A percentile compares a stretch with the other conserved stretches of the same genome.
These are phyloP conservation scores for Diaporthe destruens DNA, from an alignment of 2,329 filamentous ascomycete species.

Conservation along the genomic window DNA sequence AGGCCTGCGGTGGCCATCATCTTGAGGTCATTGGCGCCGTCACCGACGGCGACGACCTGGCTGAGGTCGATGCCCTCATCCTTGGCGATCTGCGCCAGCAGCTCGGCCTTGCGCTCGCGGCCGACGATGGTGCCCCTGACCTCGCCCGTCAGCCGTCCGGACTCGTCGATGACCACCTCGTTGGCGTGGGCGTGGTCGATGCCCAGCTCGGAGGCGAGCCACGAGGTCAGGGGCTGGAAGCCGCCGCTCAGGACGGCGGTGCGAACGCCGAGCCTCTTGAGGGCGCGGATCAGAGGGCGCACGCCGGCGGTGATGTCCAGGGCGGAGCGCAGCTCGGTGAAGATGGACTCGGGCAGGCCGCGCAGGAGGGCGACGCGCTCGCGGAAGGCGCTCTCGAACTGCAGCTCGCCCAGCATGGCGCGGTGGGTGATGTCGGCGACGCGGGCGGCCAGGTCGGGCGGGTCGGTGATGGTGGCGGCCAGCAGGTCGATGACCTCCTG, in stretches of 20 bases:
- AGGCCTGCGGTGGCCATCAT: slow-evolving; percentile 84
- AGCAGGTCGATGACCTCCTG: slow-evolving; percentile 98
- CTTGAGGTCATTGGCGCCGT: slow-evolving; percentile 84
- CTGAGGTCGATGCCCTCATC: slow-evolving; percentile 74
- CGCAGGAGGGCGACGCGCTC: slow-evolving; percentile 85
- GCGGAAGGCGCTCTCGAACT: slow-evolving; percentile 87
- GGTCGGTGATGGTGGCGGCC: slow-evolving; percentile 79
- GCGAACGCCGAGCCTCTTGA: slow-evolving; percentile 85
- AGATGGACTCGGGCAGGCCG: slow-evolving; percentile 83
- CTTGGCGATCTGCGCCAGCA: slow-evolving; percentile 77
- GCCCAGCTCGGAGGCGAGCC: slow-evolving; percentile 84
- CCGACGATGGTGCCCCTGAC: slow-evolving; percentile 80
- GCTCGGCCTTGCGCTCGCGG: slow-evolving; percentile 78
- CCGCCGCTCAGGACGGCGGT: slow-evolving; percentile 93
- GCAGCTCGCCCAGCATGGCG: slow-evolving; percentile 95
- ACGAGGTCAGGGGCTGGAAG: slow-evolving; percentile 88
- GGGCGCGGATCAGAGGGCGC: slow-evolving; percentile 76
- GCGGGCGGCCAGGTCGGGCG: slow-evolving; percentile 79
- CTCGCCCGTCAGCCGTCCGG: slow-evolving; percentile 76
- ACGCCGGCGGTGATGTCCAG: slow-evolving; percentile 88
- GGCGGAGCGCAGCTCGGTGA: slow-evolving; percentile 79
- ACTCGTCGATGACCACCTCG: slow-evolving; percentile 78
- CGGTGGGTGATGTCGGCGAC: slow-evolving; percentile 92
- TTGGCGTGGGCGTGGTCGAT: slow-evolving; percentile 93
- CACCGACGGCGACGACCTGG: slow-evolving; percentile 81